Base-by-base conservation (phyloP, 2,329 filamentous ascomycete species). In the Orbilia brochopaga region DNA sequence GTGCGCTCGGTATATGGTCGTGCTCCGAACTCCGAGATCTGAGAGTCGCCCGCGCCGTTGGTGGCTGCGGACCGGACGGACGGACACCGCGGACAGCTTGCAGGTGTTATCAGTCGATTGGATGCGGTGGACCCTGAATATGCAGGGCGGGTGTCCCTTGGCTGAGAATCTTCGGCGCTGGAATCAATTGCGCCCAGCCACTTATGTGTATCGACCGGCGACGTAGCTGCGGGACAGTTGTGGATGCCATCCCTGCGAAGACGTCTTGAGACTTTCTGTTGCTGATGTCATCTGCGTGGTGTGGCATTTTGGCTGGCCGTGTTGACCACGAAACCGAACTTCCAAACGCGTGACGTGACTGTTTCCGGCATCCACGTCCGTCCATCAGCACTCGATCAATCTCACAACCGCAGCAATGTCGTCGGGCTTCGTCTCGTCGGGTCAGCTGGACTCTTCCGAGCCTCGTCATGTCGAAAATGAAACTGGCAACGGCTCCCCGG, bases 361-460 rank as follows among this genome's bases (percentile, higher is more conserved):
- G n/a, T n/a, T n/a, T n/a, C n/a, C n/a, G n/a, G n/a, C n/a, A n/a
- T n/a, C n/a, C n/a, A n/a, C n/a, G n/a, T n/a, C n/a, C 6, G 24
- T 15, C 23, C 11, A 55, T 15, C 24, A 24, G 7, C 15, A 32
- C 24, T 37, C 35, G 17, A 8, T 7, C 32, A 19, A 32, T 19
- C 24, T 35, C n/a, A 23, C 48, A 24, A 61, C 24, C 42, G 24
- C 46, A 59, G 61, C 51, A 24, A 77, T 77, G 76, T 77, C 76
- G 51, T 77, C 76, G n/a, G 76, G 76, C 15, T 77, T 77, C 60
- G 76, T 77, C 48, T 76, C 76, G 15, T 76, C 75, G n/a, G 76
- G 76, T 2, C 69, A 74, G 7, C 27, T 74, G 19, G 61, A 73
- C 35, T 50, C 61, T 6, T 60, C 64, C 35, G 56, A 70, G 11